phyloP scores from a whole-genome alignment of 2,329 filamentous ascomycete species.

The Cadophora gregata region DNA sequence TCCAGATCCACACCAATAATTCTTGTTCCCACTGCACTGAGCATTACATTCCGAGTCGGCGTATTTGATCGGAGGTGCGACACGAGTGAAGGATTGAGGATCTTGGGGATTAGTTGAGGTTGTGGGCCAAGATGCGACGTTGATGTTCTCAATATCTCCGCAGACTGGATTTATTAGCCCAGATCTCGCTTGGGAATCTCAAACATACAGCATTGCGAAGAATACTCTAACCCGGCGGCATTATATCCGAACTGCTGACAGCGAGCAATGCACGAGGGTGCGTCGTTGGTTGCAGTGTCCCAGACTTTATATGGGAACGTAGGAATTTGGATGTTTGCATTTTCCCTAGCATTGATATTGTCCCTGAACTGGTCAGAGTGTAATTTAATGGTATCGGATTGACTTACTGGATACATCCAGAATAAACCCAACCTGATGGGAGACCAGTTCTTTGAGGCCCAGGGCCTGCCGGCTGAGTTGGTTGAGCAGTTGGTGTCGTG shows the following conservation, averaged over 20 bases:
- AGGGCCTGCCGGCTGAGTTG: slow-evolving; percentile 20
- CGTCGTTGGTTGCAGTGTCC: slow-evolving; percentile 25
- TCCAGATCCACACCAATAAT: slow-evolving; percentile 32
- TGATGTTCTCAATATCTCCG: slow-evolving; percentile 32
- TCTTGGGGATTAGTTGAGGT: slow-evolving; percentile 29
- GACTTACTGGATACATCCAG: slow-evolving; percentile 41
- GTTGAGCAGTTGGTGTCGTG: neutral
- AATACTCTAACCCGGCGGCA: slow-evolving; percentile 33
- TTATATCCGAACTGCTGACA: slow-evolving; percentile 33
- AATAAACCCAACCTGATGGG: slow-evolving; percentile 34
- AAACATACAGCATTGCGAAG: slow-evolving; percentile 31
- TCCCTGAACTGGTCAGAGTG: slow-evolving; percentile 56
- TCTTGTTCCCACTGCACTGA: slow-evolving; percentile 29
- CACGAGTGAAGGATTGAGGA: slow-evolving; percentile 46
- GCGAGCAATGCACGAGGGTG: slow-evolving; percentile 23
- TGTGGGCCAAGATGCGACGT: slow-evolving; percentile 27
- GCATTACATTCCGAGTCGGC: slow-evolving; percentile 31
- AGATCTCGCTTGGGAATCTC: neutral
- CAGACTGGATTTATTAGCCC: slow-evolving; percentile 42
- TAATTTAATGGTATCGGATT: slow-evolving; percentile 48
- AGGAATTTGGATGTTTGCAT: slow-evolving; percentile 26
- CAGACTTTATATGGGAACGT: slow-evolving; percentile 31
- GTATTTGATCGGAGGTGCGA: slow-evolving; percentile 21
- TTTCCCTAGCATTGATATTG: slow-evolving; percentile 62
- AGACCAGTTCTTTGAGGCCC: slow-evolving; percentile 31